Base-by-base conservation (phyloP, 306 rosid species). In the Citrullus amarus region DNA sequence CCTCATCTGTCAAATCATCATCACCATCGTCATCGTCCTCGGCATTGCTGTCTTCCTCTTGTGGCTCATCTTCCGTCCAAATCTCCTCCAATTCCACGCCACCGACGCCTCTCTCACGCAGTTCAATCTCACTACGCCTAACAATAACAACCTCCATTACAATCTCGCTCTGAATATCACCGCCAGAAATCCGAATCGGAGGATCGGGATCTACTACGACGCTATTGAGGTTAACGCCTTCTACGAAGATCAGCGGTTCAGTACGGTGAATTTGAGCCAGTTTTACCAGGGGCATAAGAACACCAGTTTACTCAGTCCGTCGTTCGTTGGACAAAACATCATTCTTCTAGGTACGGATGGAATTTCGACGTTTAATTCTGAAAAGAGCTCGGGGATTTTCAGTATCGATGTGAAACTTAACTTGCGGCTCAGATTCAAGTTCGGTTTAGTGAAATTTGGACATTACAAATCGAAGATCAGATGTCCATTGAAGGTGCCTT, bases 1-100 rank as follows among this genome's bases (percentile, higher is more conserved):
- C 20, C 59, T 70, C 82, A 36, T 68, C 1, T 13, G 87, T 75
- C 83, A 79, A 86, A 75, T 88, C 73, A 79, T 81, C 82, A 73
- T 84, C 88, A 84, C 90, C 1, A 69, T 81, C 1, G 85, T 66
- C 44, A 83, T 65, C 54, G 12, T 75, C 46, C 6, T 71, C 36
- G 73, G 54, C 71, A 30, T 55, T 16, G 65, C 13, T 1, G 54
- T 9, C 13, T 22, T 75, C 73, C 20, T 54, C 30, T 25, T 80
- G 34, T 50, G 73, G 50, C 14, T 53, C 15, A 75, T 75, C 5
- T 75, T 75, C 79, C 80, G 62, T n/a, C 83, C 68, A 0, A 75
- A 77, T 32, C 48, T 63, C 48, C 76, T 53, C 36, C 34, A 65
- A 28, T 43, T 75, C 30, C 63, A 56, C 55, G 80, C 69, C 77